Evolutionary conservation across 306 rosid species (phyloP).

Genomic region (Dalbergia cultrata): DNA sequence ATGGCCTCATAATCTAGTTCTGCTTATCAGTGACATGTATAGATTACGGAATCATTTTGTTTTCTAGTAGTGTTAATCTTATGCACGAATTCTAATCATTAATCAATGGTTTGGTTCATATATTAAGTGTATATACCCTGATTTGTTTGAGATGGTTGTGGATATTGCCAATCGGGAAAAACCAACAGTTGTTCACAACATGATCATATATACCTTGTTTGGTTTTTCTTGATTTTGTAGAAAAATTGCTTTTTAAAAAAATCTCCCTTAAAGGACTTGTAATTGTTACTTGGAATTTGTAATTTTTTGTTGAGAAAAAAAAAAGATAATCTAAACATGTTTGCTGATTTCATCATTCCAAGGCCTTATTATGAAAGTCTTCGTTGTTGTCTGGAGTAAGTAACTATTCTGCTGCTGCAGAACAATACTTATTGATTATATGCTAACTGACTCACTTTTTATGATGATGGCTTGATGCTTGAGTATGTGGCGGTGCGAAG

Average conservation of each 20-base stretch:
- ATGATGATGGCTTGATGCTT: not conserved
- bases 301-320: no score
- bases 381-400: not conserved
- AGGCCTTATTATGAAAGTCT: not conserved
- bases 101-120: not conserved
- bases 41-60: slow-evolving; percentile 21
- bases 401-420: not conserved
- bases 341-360: not conserved
- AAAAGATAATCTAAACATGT: no score
- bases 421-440: not conserved
- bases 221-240: not conserved
- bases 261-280: no score
- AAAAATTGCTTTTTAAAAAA: not conserved
- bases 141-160: slow-evolving; percentile 14
- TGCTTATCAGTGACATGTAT: slow-evolving; percentile 21
- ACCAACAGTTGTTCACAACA: not conserved
- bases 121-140: not conserved
- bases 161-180: not conserved
- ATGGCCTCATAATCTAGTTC: slow-evolving; percentile 57
- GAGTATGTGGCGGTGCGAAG: slow-evolving; percentile 10
- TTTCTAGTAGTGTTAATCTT: not conserved
- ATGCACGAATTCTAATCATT: not conserved
- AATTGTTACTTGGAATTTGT: no score
- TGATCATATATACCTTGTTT: not conserved
- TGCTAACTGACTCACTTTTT: not conserved